Base-by-base conservation (phyloP, 139 green algal genomes). In the Micractinium conductrix region DNA sequence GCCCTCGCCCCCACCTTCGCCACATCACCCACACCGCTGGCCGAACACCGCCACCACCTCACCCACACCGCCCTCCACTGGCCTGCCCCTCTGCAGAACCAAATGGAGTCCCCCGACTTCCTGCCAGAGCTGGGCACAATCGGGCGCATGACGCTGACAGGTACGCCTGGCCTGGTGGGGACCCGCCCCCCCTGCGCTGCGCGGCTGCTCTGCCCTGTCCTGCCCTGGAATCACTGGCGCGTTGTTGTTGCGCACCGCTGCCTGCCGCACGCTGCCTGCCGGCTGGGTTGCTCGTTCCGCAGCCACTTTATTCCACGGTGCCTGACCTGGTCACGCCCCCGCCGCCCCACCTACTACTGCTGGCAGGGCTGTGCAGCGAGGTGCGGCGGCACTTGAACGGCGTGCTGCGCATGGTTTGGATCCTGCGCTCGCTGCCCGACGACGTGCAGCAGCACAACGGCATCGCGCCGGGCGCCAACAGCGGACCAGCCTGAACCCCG, bases 331-430 rank as follows among this genome's bases (percentile, higher is more conserved):
- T n/a, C n/a, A n/a, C n/a, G n/a, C n/a, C n/a, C n/a, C n/a, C n/a
- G n/a, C n/a, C n/a, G n/a, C n/a, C n/a, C n/a, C n/a, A n/a, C n/a
- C n/a, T n/a, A n/a, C n/a, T n/a, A n/a, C n/a, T n/a, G n/a, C n/a
- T n/a, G n/a, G n/a, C n/a, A n/a, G n/a, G n/a, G n/a, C 45, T 81
- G 81, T 79, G 81, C 72, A 45, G n/a, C 42, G 81, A 86, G 71
- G 35, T 86, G 19, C 71, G 72, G 72, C 71, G 71, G 22, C 81
- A 86, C 55, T 55, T 86, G 19, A 75, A 81, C 42, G 55, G 50
- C 55, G 81, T 86, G 72, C 72, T 86, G 72, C 71, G 60, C 55
- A 86, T 86, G 81, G 71, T 81, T 3, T 86, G 81, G 81, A 63
- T 80, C 38, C 50, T 86, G 81, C 81, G 81, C 69, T 82, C 76